Evolutionary conservation across 2,329 filamentous ascomycete genomes (phyloP).

Genomic region (Alternaria infectoria): DNA sequence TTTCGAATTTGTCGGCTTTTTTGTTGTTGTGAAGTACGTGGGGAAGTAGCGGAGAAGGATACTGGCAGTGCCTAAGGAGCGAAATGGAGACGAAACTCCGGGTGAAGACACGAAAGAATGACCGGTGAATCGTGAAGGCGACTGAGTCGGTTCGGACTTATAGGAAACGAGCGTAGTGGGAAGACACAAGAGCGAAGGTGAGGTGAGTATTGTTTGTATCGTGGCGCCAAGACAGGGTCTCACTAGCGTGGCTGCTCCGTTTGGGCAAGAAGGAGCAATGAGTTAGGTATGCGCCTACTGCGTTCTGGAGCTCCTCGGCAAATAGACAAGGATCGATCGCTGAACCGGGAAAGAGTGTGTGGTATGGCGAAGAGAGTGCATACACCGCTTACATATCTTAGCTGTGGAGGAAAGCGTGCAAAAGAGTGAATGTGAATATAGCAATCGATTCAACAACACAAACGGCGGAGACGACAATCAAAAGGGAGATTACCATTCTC

Average conservation of each 20-base stretch:
- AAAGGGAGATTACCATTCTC: background rate
- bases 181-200: conserved; percentile 9
- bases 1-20: conserved; percentile 16
- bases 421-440: background rate
- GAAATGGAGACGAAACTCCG: conserved; percentile 40
- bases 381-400: background rate
- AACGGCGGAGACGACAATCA: background rate
- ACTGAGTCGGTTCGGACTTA: conserved; percentile 8
- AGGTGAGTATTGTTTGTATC: conserved; percentile 28
- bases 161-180: conserved; percentile 22
- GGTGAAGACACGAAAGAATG: conserved; percentile 31
- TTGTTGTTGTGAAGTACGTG: conserved; percentile 7
- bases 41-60: conserved; percentile 30
- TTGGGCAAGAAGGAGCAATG: conserved; percentile 28
- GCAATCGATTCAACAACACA: background rate
- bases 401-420: background rate
- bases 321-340: background rate
- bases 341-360: background rate
- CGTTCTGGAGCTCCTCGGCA: conserved; percentile 4
- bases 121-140: conserved; percentile 13
- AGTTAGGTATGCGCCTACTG: conserved; percentile 21
- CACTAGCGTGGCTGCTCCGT: conserved; percentile 23
- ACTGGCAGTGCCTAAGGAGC: conserved; percentile 38
- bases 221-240: conserved; percentile 28
- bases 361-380: background rate